Conservation (phyloP, 2,329 filamentous ascomycete genomes). For the Paracoccidioides lutzii region DNA sequence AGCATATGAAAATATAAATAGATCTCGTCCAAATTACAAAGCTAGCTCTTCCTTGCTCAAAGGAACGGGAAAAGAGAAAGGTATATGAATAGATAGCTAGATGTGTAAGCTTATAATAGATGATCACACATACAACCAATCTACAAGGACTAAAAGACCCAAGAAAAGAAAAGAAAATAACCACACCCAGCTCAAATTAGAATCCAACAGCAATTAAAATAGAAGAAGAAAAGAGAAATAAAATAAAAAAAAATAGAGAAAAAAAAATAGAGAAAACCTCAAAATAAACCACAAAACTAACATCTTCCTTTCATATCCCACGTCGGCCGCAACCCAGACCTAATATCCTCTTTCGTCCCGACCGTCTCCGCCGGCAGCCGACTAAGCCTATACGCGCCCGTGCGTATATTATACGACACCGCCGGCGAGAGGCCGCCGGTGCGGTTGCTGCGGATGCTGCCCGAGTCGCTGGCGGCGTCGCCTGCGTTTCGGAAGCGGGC, state of each 20-base stretch:
- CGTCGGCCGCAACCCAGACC: constrained; percentile 43
- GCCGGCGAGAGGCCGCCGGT: constrained; percentile 58
- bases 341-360: constrained; percentile 59
- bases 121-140: too few species aligned
- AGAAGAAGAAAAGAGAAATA: neutral
- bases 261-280: neutral
- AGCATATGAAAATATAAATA: too few species aligned
- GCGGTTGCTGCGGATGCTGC: constrained; percentile 52
- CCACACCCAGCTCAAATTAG: too few species aligned
- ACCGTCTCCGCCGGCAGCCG: constrained; percentile 70
- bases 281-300: too few species aligned
- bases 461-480: constrained; percentile 33
- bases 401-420: constrained; percentile 59
- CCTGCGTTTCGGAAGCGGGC: constrained; percentile 31
- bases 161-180: too few species aligned
- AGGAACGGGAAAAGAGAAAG: too few species aligned
- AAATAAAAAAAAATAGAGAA: neutral
- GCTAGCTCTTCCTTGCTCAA: too few species aligned
- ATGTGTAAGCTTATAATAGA: too few species aligned
- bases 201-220: neutral
- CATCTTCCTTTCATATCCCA: constrained; percentile 34
- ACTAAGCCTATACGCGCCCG: constrained; percentile 75
- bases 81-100: too few species aligned
- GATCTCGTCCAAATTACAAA: too few species aligned
- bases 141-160: too few species aligned